phyloP scores from a whole-genome alignment of 2,329 filamentous ascomycete species.

The Colletotrichum sp. region DNA sequence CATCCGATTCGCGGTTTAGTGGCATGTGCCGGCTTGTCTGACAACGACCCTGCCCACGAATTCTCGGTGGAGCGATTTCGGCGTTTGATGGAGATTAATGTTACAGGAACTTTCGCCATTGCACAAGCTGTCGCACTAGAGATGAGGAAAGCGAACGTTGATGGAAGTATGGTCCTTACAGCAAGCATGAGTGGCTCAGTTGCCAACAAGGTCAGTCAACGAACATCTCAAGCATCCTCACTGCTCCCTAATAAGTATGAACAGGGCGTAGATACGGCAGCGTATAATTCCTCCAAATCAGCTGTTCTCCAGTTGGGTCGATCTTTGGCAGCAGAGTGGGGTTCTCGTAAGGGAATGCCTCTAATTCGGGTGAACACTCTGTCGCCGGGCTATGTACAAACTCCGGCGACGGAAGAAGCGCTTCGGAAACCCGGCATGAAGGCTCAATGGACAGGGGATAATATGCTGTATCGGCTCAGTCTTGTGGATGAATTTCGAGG shows the following conservation, averaged over 20 bases:
- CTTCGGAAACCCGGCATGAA: constrained; percentile 32
- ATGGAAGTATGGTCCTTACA: constrained; percentile 52
- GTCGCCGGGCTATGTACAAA: constrained; percentile 59
- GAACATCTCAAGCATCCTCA: not conserved
- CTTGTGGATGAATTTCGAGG: constrained; percentile 38
- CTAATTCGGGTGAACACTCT: constrained; percentile 59
- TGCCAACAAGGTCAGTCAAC: not conserved
- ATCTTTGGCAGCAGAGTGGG: constrained; percentile 59
- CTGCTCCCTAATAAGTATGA: not conserved
- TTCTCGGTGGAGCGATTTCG: constrained; percentile 27
- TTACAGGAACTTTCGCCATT: constrained; percentile 51
- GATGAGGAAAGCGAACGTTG: constrained; percentile 42
- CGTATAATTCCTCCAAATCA: constrained; percentile 60
- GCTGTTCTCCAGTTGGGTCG: constrained; percentile 56
- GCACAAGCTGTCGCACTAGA: constrained; percentile 51
- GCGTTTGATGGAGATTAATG: constrained; percentile 44
- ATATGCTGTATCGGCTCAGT: constrained; percentile 37
- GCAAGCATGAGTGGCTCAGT: constrained; percentile 55
- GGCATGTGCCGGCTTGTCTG: constrained; percentile 34
- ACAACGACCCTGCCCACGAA: constrained; percentile 27
- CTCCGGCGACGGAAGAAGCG: constrained; percentile 34
- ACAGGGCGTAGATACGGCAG: constrained; percentile 43
- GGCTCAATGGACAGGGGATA: constrained; percentile 31
- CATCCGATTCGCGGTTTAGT: constrained; percentile 35
- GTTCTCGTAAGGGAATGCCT: constrained; percentile 39